Percentiles rank a stretch among this genome's conserved stretches.
These are phyloP conservation scores for Fraxinus angustifolia DNA, from an alignment of 305 asterid species.

Conservation along the genomic window DNA sequence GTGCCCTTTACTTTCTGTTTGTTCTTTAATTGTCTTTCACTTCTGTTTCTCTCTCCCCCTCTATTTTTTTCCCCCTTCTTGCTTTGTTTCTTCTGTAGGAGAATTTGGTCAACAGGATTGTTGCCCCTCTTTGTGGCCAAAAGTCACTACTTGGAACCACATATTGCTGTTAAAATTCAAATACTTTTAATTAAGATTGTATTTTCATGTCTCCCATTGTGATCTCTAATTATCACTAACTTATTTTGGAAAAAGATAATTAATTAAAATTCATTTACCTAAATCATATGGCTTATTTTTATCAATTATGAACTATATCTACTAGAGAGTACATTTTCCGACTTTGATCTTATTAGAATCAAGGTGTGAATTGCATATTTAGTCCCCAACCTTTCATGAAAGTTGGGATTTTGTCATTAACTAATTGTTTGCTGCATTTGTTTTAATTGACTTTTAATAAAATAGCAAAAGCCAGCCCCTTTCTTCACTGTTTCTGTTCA, in stretches of 20 bases:
- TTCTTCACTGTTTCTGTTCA: background rate
- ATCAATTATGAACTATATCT: background rate
- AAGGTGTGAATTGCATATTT: background rate
- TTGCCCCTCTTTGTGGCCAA: background rate
- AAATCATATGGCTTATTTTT: background rate
- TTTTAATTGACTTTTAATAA: background rate
- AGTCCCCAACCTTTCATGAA: background rate
- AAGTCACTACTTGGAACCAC: background rate
- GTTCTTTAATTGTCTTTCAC: background rate
- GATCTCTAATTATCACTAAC: background rate
- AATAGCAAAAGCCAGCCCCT: background rate
- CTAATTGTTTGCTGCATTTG: background rate
- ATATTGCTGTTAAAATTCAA: background rate
- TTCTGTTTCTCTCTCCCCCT: background rate
- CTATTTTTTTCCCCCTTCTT: background rate
- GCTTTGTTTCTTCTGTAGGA: background rate
- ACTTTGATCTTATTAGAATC: background rate
- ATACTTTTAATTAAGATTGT: background rate
- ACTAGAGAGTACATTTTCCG: background rate
- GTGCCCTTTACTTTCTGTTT: background rate
- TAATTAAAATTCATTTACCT: background rate
- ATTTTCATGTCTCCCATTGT: background rate
- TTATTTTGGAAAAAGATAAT: background rate
- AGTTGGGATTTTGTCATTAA: background rate
- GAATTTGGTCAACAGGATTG: background rate